Evolutionary conservation across 2,329 filamentous ascomycete species (phyloP).

Genomic region (Zasmidium cellare): DNA sequence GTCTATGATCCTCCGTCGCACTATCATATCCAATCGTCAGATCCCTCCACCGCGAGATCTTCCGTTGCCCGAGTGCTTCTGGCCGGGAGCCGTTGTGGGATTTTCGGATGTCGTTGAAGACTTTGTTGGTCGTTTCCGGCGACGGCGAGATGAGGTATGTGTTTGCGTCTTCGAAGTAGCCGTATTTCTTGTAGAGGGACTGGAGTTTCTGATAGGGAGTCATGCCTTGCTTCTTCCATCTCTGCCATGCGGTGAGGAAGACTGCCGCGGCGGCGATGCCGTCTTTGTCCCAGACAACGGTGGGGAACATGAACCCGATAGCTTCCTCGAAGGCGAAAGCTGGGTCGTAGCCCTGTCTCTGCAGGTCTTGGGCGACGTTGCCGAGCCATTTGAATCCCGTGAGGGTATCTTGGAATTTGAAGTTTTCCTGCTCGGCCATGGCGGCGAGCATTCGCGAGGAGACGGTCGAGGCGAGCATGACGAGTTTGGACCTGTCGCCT

Average conservation of each 20-base stretch:
- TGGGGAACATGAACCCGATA: constrained; percentile 66
- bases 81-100: constrained; percentile 30
- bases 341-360: constrained; percentile 50
- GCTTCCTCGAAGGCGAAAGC: constrained; percentile 66
- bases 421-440: constrained; percentile 56
- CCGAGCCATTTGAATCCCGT: constrained; percentile 71
- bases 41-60: constrained; percentile 61
- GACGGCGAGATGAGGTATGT: constrained; percentile 63
- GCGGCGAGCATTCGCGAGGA: constrained; percentile 63
- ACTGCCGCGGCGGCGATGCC: constrained; percentile 61
- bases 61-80: constrained; percentile 48
- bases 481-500: constrained; percentile 43
- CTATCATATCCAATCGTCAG: constrained; percentile 63
- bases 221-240: constrained; percentile 54
- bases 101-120: constrained; percentile 57
- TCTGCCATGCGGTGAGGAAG: constrained; percentile 57
- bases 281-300: constrained; percentile 65
- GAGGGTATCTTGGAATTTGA: constrained; percentile 61
- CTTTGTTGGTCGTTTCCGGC: constrained; percentile 50
- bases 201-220: constrained; percentile 60
- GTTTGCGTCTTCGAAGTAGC: constrained; percentile 64
- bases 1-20: constrained; percentile 51
- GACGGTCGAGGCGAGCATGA: constrained; percentile 63
- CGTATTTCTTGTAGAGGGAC: constrained; percentile 57
- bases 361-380: constrained; percentile 57